Base-by-base conservation (phyloP, 306 rosid species). In the Corylus avellana region DNA sequence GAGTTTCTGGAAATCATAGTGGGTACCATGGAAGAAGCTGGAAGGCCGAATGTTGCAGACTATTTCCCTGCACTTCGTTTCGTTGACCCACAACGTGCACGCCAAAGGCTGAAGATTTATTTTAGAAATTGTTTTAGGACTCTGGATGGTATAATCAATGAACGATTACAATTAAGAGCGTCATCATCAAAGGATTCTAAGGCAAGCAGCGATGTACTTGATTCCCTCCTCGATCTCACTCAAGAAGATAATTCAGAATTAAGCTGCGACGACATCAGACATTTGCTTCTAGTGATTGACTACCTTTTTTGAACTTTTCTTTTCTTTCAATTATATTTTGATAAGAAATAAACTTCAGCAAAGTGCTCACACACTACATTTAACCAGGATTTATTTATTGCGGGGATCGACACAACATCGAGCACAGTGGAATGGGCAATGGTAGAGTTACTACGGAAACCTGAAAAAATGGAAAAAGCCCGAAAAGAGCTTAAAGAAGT, bases 381-480 rank as follows among this genome's bases (percentile, higher is more conserved):
- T n/a, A 20, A 17, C 16, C 25, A 44, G 78, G 55, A 53, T 39
- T 57, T 53, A 39, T 57, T 12, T 58, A 4, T 69, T 69, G 76
- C 81, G 55, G 81, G 81, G 35, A 57, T 5, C 18, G 70, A 37
- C 64, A 39, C 54, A 46, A 67, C 39, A 53, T 10, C 74, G 20
- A 35, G 49, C 29, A 68, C 80, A 17, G 39, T 77, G 2, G 82
- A 79, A 59, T 79, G 82, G 82, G 73, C 82, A 48, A 61, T 73
- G 29, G 29, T 73, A 57, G 85, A 86, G 78, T 75, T 80, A 12
- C 42, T 79, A 2, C n/a, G n/a, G n/a, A n/a, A n/a, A n/a, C 51
- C 50, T 20, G 16, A 51, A 12, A 55, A 37, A 14, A 50, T 73
- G 73, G 56, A 9, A 39, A 70, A 57, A 78, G 76, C 64, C 7